phyloP scores from a whole-genome alignment of 1,284 basidiomycete genomes.

The Naganishia albida region DNA sequence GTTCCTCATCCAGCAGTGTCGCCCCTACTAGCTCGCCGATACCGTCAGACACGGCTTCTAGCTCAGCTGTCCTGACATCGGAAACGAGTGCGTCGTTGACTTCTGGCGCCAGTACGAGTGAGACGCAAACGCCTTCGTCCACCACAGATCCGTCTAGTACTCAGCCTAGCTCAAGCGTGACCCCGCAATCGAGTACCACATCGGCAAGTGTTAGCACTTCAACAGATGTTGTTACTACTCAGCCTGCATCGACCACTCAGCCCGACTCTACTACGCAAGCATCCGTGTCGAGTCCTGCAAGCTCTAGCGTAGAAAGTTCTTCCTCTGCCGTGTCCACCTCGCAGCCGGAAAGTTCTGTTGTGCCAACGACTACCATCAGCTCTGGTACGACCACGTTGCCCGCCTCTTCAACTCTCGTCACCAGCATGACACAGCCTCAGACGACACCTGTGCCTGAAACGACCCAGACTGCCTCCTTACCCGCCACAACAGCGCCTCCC shows the following conservation, averaged over 20 bases:
- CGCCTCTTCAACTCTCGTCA: background rate
- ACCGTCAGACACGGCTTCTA: background rate
- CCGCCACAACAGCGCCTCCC: background rate
- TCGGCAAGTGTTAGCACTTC: background rate
- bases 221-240: background rate
- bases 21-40: background rate
- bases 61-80: conserved; percentile 1
- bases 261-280: background rate
- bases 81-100: background rate
- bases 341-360: background rate
- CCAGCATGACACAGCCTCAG: background rate
- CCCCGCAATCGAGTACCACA: background rate
- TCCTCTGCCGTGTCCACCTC: background rate
- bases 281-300: background rate
- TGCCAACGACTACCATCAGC: background rate
- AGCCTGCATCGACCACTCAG: background rate
- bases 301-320: background rate
- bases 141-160: background rate
- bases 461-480: background rate
- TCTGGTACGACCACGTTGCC: background rate
- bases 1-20: background rate
- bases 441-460: background rate
- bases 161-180: background rate
- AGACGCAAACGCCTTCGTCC: background rate
- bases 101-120: background rate